Evolutionary conservation across 805 yeast species (phyloP).

Genomic region (Candida ipomoeae): DNA sequence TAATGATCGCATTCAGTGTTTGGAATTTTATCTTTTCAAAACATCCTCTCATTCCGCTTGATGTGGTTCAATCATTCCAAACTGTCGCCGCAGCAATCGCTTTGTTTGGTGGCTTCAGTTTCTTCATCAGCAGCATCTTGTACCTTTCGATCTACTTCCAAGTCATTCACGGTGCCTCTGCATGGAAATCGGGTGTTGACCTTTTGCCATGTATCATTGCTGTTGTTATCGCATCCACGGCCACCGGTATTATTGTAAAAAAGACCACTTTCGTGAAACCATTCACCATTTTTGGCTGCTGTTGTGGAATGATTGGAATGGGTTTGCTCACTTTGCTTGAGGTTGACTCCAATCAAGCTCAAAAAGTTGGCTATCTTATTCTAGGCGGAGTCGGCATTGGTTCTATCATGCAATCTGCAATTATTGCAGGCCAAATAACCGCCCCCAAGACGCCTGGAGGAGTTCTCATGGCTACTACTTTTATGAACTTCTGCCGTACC

Average conservation of each 20-base stretch:
- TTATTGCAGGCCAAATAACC: slow-evolving; percentile 43
- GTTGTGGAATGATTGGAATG: slow-evolving; percentile 38
- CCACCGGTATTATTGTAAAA: slow-evolving; percentile 36
- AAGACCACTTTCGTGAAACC: slow-evolving; percentile 41
- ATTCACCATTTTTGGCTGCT: slow-evolving; percentile 31
- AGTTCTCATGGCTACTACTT: slow-evolving; percentile 45
- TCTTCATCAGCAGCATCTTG: slow-evolving; percentile 17
- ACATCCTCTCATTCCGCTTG: slow-evolving; percentile 19
- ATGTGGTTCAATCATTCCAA: slow-evolving; percentile 13
- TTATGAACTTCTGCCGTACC: slow-evolving; percentile 41
- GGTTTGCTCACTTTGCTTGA: slow-evolving; percentile 43
- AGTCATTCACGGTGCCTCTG: slow-evolving; percentile 36
- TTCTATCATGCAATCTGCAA: slow-evolving; percentile 41
- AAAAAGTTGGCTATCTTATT: slow-evolving; percentile 44
- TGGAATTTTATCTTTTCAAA: slow-evolving; percentile 20
- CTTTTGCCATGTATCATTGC: slow-evolving; percentile 42
- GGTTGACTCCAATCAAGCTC: slow-evolving; percentile 30
- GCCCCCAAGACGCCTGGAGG: slow-evolving; percentile 52
- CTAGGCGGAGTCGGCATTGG: slow-evolving; percentile 48
- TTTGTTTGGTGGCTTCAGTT: slow-evolving; percentile 17
- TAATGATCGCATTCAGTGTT: slow-evolving; percentile 14
- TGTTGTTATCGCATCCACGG: slow-evolving; percentile 33
- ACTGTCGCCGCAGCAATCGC: slow-evolving; percentile 15
- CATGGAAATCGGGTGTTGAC: slow-evolving; percentile 45
- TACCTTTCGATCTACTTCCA: slow-evolving; percentile 49